Evolutionary conservation across 306 rosid genomes (phyloP), one percentile per base, ranked within the genome.

Genomic region (Cucumis melo): DNA sequence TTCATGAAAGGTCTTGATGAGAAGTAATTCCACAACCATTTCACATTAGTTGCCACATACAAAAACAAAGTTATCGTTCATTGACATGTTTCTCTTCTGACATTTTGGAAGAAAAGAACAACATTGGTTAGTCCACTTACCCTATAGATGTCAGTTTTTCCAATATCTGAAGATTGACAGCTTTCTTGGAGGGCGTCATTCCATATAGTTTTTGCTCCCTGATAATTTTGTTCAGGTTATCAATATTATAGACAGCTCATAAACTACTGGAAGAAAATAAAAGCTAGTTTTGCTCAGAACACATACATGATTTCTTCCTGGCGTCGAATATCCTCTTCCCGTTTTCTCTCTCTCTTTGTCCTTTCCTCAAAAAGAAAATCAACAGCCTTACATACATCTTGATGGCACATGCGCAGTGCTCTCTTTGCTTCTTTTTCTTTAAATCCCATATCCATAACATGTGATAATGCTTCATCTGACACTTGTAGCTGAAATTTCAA

Each of bases 201-300:
- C 98, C 98, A 81, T 88, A 94, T 27, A 32, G 74, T 85, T 89
- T 91, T 87, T 87, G 94, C 85, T 91, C 95, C 92, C 97, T 93
- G 88, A 77, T 63, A 80, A 78, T 32, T 24, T 68, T 55, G 60
- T 59, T 54, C 68, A 19, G 20, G 13, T 64, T 79, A 78, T 76
- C 68, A 81, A 81, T 42, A 46, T 56, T 56, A 68, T 15, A 51
- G 24, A 82, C 19, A 48, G 57, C 7, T 50, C n/a, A 51, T 5
- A 15, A 82, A 20, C 81, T 8, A 76, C 59, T 16, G 42, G 21
- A 51, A 54, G 3, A 57, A 29, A 74, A 79, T 39, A 19, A 3
- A 82, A 78, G 77, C 63, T 44, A 56, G 9, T 50, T 62, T 70
- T 38, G 75, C 39, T 9, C 66, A 53, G 14, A 68, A 50, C n/a